phyloP scores from a whole-genome alignment of 441 rosid species.

The Mallotus repandus region DNA sequence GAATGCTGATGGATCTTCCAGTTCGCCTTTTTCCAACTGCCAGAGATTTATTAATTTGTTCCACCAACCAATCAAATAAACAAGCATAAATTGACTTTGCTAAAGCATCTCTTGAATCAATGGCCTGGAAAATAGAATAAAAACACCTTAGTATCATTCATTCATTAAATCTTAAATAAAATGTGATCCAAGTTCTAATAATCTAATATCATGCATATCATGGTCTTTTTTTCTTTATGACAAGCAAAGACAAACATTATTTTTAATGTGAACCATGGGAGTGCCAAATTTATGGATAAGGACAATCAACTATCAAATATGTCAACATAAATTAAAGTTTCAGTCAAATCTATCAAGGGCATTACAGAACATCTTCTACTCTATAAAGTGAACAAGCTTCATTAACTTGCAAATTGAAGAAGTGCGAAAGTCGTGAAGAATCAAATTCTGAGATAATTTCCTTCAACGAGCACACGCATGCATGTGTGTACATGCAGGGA shows the following conservation, averaged over 20 bases:
- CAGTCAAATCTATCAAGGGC: neutral
- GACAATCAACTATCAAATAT: neutral
- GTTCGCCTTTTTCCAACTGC: constrained; percentile 94
- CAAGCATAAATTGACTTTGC: constrained; percentile 94
- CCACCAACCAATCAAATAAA: constrained; percentile 97
- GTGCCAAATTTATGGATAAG: too few relatives aligned
- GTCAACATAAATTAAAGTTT: neutral
- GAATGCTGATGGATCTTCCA: constrained; percentile 98
- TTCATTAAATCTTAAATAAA: neutral
- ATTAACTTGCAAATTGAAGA: neutral
- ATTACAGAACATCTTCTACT: neutral
- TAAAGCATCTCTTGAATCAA: constrained; percentile 92
- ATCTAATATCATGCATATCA: neutral
- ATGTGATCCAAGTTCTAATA: neutral
- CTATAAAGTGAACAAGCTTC: neutral
- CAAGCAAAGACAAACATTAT: neutral
- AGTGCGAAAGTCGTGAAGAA: neutral
- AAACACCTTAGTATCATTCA: constrained; percentile 1
- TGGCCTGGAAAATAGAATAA: constrained; percentile 62
- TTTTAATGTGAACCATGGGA: neutral
- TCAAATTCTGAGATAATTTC: neutral
- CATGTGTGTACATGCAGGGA: neutral
- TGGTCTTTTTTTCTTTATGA: neutral
- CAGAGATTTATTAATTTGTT: constrained; percentile 95
- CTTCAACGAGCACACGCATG: neutral